These are phyloP conservation scores for Pestalotiopsis fici DNA, from an alignment of 2,329 filamentous ascomycete genomes.

Conservation along the genomic window DNA sequence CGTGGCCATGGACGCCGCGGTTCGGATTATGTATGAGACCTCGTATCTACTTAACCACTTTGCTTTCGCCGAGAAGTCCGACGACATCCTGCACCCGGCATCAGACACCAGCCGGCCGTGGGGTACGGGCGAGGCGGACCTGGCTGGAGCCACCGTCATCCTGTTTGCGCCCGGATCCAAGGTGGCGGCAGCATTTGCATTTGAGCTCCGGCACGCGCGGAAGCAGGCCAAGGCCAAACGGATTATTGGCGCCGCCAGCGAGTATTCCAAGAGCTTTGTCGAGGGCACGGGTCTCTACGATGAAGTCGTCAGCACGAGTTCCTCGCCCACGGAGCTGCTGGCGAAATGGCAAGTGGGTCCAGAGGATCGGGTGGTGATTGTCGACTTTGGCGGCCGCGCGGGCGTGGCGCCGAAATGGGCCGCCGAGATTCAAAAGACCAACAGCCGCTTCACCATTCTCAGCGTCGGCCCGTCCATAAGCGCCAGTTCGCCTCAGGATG, in stretches of 20 bases:
- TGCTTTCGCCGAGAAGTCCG: constrained; percentile 29
- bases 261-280: constrained; percentile 23
- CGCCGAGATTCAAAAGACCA: constrained; percentile 9
- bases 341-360: background rate
- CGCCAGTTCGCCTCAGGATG: constrained; percentile 11
- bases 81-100: constrained; percentile 17
- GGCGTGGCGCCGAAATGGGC: constrained; percentile 21
- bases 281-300: constrained; percentile 25
- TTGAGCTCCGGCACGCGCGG: constrained; percentile 14
- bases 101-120: constrained; percentile 20
- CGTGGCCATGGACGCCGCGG: constrained; percentile 23
- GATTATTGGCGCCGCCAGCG: constrained; percentile 26
- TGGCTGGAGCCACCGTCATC: constrained; percentile 33
- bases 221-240: constrained; percentile 13
- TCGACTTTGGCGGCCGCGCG: constrained; percentile 29
- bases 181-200: constrained; percentile 22
- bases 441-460: constrained; percentile 14
- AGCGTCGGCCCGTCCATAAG: constrained; percentile 20
- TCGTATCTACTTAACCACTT: constrained; percentile 32
- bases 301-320: constrained; percentile 17
- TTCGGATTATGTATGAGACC: constrained; percentile 26
- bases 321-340: constrained; percentile 15
- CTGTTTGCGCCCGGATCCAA: constrained; percentile 31
- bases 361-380: constrained; percentile 19
- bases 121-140: constrained; percentile 29